Base-by-base conservation (phyloP, 495 filamentous ascomycete species). In the Pseudevernia furfuracea region DNA sequence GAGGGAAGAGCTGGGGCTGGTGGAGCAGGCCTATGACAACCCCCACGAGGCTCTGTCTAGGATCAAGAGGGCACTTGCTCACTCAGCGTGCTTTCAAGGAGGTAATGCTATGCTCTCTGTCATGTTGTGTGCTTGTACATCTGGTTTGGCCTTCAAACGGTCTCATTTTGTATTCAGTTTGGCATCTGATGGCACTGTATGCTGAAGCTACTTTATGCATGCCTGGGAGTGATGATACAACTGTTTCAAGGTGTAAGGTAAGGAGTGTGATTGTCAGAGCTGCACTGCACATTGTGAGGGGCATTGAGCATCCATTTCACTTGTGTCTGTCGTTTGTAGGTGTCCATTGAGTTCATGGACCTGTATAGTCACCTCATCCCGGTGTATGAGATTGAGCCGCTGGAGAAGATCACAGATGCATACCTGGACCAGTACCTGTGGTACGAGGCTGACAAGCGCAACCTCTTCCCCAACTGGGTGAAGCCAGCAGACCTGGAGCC, bases 341-440 rank as follows among this genome's bases (percentile, higher is more conserved):
- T n/a, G n/a, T n/a, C 92, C 53, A 97, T 98, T 62, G 94, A 98
- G 70, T 97, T 98, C 95, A 98, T 97, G 73, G 94, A 98, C 77
- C 97, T 97, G 70, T 98, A 98, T 74, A 96, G 88, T 77, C 90
- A 89, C 38, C 97, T 97, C 80, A 98, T 97, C 70, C 95, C 94
- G 6, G 94, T 98, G 32, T 98, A 97, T 70, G 94, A 98, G 71
- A 92, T 98, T 69, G 94, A 98, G 75, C 94, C 94, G 3, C 96
- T 98, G 58, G 94, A 98, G 78, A 98, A 98, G 81, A 98, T 98
- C 69, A 98, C 93, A 58, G 94, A 98, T 79, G 94, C 94, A 6
- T 98, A 98, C 70, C 84, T 98, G 48, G 94, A 98, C 71, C 94
- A 97, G 71, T 98, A 98, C 71, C 84, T 98, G 28, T 97, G 94